Conservation (phyloP, 2,329 filamentous ascomycete species). For the Curvularia spicifera region DNA sequence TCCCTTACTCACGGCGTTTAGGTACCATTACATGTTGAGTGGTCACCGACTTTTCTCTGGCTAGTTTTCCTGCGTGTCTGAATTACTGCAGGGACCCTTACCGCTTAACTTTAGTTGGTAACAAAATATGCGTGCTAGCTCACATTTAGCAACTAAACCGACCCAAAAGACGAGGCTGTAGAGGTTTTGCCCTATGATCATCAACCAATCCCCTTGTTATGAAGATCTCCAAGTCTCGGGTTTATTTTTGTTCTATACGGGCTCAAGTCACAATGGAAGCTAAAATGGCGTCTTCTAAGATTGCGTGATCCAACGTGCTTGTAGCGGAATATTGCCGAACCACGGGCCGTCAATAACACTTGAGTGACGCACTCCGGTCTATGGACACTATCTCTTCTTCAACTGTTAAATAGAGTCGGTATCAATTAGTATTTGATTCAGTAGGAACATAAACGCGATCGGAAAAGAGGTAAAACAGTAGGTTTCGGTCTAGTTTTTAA, state of each 20-base stretch:
- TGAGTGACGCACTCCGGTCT: background rate
- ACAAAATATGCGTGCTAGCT: background rate
- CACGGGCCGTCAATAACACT: slow-evolving; percentile 14
- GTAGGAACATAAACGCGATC: background rate
- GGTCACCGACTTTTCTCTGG: background rate
- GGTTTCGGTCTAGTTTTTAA: background rate
- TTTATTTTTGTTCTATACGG: background rate
- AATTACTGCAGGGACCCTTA: background rate
- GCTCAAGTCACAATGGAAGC: slow-evolving; percentile 15
- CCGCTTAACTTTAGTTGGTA: slow-evolving; percentile 1
- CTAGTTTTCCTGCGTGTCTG: background rate
- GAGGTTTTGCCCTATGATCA: background rate
- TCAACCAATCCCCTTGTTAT: background rate
- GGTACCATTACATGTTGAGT: background rate
- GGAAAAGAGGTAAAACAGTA: background rate
- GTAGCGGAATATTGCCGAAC: slow-evolving; percentile 31
- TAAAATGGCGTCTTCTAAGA: slow-evolving; percentile 29
- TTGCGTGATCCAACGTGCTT: slow-evolving; percentile 47
- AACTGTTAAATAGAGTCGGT: too few species aligned
- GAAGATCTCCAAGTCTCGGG: background rate
- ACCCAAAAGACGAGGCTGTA: background rate
- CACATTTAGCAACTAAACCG: slow-evolving; percentile 1
- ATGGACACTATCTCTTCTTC: too few species aligned
- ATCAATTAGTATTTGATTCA: too few species aligned
- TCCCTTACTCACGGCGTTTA: background rate